Evolutionary conservation across 2,329 filamentous ascomycete species (phyloP).

Genomic region (Cordyceps pruinosa): DNA sequence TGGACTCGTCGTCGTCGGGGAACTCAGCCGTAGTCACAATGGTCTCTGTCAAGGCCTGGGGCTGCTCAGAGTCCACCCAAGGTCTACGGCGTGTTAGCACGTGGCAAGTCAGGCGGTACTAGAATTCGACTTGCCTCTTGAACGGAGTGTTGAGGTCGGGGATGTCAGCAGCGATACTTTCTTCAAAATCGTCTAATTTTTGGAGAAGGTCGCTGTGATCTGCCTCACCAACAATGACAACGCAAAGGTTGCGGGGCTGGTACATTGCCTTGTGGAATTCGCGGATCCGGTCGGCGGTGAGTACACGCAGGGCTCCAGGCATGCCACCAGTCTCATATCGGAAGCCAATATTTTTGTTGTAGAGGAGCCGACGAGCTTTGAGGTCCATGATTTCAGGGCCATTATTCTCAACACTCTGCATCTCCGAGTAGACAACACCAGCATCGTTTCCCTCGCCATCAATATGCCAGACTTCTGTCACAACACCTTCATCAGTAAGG

Average conservation of each 20-base stretch:
- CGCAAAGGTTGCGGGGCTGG: constrained; percentile 87
- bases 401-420: constrained; percentile 90
- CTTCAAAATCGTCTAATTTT: constrained; percentile 83
- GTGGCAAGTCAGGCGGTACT: too few relatives aligned
- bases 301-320: constrained; percentile 80
- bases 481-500: constrained; percentile 84
- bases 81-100: constrained; percentile 39
- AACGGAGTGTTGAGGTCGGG: constrained; percentile 70
- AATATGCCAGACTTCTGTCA: constrained; percentile 94
- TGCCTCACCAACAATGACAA: constrained; percentile 88
- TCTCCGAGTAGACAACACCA: constrained; percentile 96
- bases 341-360: constrained; percentile 85
- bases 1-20: constrained; percentile 92
- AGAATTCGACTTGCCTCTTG: constrained; percentile 43
- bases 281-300: constrained; percentile 87
- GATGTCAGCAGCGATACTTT: constrained; percentile 75
- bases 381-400: constrained; percentile 83
- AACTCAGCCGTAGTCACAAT: constrained; percentile 77
- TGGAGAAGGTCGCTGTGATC: constrained; percentile 73
- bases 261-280: constrained; percentile 96
- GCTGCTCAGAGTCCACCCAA: constrained; percentile 82
- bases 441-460: constrained; percentile 92
- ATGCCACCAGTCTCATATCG: constrained; percentile 97
- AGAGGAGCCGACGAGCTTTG: constrained; percentile 69
- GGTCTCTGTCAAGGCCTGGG: constrained; percentile 64